phyloP scores from a whole-genome alignment of 73 alveolate genomes.

The Symbiodinium pilosum region DNA sequence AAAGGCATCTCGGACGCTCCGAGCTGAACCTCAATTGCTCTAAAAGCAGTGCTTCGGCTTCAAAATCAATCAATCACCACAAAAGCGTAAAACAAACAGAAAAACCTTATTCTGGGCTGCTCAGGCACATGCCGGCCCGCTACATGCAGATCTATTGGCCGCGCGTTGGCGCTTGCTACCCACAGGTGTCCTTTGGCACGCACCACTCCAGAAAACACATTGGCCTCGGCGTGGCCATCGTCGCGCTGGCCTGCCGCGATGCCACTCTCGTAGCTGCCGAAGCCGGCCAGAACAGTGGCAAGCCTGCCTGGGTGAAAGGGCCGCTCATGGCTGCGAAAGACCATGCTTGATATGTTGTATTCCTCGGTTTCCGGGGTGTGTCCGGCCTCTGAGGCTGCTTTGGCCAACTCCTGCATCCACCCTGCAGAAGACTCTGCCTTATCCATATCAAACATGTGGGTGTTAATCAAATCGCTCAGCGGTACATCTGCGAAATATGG shows the following conservation, averaged over 20 bases:
- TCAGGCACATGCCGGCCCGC: constrained; percentile 91
- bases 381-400: constrained; percentile 28
- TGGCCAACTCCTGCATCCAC: constrained; percentile 95
- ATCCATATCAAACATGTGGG: constrained; percentile 95
- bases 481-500: constrained; percentile 93
- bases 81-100: too few relatives aligned
- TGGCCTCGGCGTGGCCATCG: background rate
- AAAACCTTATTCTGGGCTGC: too few relatives aligned
- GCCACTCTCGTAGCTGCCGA: constrained; percentile 61
- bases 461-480: constrained; percentile 92
- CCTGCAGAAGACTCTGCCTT: constrained; percentile 95
- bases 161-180: constrained; percentile 91
- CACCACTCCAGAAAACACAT: constrained; percentile 67
- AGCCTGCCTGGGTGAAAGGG: constrained; percentile 95
- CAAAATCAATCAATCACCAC: too few relatives aligned
- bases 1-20: constrained; percentile 23
- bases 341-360: constrained; percentile 95
- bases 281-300: constrained; percentile 47
- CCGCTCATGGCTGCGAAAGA: constrained; percentile 89
- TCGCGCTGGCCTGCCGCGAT: background rate
- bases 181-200: constrained; percentile 95
- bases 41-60: too few relatives aligned
- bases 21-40: too few relatives aligned
- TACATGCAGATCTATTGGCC: constrained; percentile 57
- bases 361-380: constrained; percentile 96